phyloP scores from a whole-genome alignment of 768 basidiomycete genomes.

The Rhizopogon roseolus region DNA sequence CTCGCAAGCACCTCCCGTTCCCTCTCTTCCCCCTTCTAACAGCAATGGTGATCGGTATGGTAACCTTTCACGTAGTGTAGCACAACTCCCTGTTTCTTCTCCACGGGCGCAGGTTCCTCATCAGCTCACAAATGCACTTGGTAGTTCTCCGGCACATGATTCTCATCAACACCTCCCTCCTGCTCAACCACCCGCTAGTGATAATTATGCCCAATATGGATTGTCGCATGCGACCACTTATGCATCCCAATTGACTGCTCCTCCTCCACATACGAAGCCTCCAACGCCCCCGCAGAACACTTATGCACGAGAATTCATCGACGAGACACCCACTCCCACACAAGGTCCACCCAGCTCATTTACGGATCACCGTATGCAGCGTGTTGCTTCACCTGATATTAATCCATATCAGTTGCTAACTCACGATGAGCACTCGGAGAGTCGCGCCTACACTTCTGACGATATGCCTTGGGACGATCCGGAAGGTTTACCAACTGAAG shows the following conservation, averaged over 20 bases:
- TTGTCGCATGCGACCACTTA: neutral
- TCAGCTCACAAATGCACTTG: neutral
- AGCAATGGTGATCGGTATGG: neutral
- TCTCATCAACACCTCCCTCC: neutral
- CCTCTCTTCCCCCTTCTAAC: conserved; percentile 3
- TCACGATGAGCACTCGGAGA: conserved; percentile 1
- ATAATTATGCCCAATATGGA: neutral
- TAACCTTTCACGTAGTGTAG: neutral
- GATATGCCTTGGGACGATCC: conserved; percentile 13
- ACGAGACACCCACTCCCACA: conserved; percentile 2
- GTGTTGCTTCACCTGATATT: neutral
- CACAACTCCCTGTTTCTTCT: neutral
- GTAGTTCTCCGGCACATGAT: neutral
- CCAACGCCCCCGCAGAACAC: neutral
- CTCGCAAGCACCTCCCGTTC: conserved; percentile 13
- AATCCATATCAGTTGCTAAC: neutral
- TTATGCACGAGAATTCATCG: neutral
- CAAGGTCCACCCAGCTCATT: neutral
- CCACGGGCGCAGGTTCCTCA: neutral
- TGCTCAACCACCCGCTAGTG: neutral
- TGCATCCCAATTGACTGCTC: neutral
- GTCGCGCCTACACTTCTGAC: conserved; percentile 7
- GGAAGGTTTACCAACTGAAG: conserved; percentile 4
- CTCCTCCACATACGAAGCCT: neutral
- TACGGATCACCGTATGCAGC: neutral